These are phyloP conservation scores for Leishmania tropica DNA, from an alignment of 208 protist species.

Conservation along the genomic window DNA sequence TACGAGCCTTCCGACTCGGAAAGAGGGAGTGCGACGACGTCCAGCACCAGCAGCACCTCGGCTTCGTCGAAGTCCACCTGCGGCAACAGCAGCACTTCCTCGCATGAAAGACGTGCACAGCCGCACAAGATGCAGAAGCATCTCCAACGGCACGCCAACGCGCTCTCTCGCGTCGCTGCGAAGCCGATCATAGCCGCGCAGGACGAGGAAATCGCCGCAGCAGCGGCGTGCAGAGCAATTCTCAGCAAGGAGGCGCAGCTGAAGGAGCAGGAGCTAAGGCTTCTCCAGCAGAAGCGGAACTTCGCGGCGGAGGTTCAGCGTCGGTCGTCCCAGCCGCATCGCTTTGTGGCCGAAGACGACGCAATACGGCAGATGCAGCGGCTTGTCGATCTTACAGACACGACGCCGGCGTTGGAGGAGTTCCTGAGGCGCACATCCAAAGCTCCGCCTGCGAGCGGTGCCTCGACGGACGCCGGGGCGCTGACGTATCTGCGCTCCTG, in stretches of 20 bases:
- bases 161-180: conserved; percentile 11
- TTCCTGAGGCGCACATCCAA: conserved; percentile 33
- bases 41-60: conserved; percentile 14
- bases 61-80: conserved; percentile 12
- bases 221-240: conserved; percentile 49
- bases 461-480: conserved; percentile 19
- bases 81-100: conserved; percentile 1
- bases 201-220: conserved; percentile 42
- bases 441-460: neutral
- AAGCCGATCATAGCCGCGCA: conserved; percentile 15
- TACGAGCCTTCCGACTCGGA: conserved; percentile 12
- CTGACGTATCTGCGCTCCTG: conserved; percentile 27
- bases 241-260: conserved; percentile 55
- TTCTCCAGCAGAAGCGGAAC: conserved; percentile 56
- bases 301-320: conserved; percentile 55
- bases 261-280: conserved; percentile 48
- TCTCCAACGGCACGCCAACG: conserved; percentile 1
- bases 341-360: conserved; percentile 45
- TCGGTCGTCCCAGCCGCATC: conserved; percentile 28
- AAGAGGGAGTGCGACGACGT: neutral
- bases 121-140: neutral
- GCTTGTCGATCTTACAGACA: conserved; percentile 36
- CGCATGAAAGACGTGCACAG: conserved; percentile 1
- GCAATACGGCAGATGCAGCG: conserved; percentile 47
- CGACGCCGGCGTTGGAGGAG: conserved; percentile 34